A percentile compares a stretch with the other conserved stretches of the same genome.
Conservation (phyloP, 1,139 yeast genomes). For the Saccharomycopsis crataegensis region DNA sequence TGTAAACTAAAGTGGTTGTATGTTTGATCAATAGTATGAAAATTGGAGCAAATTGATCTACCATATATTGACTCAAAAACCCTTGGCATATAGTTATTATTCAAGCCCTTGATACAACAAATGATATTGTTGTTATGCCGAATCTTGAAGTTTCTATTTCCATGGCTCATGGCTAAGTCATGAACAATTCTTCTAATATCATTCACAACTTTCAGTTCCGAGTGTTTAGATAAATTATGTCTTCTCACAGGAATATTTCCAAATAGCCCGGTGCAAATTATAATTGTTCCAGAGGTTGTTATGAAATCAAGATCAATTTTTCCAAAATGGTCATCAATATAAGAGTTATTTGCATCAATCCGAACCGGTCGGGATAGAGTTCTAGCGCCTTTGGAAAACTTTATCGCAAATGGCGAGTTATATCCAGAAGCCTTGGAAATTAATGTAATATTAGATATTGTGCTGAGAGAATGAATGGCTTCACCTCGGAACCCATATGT, state of each 20-base stretch:
- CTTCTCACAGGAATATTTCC: slow-evolving; percentile 53
- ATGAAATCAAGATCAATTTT: background rate
- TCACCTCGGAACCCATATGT: slow-evolving; percentile 40
- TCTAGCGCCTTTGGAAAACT: slow-evolving; percentile 12
- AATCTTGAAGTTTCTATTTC: slow-evolving; percentile 18
- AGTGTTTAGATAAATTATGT: slow-evolving; percentile 25
- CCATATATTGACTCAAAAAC: background rate
- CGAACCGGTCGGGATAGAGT: background rate
- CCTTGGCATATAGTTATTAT: background rate
- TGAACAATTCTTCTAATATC: slow-evolving; percentile 32
- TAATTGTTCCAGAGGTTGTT: slow-evolving; percentile 41
- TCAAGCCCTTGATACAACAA: background rate
- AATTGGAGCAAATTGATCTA: background rate
- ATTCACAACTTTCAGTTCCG: slow-evolving; percentile 27
- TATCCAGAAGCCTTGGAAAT: slow-evolving; percentile 30
- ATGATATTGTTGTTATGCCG: background rate
- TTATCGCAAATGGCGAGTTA: slow-evolving; percentile 25
- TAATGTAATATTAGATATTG: slow-evolving; percentile 32
- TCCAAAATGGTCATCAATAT: background rate
- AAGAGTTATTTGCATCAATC: background rate
- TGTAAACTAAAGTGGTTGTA: slow-evolving; percentile 23
- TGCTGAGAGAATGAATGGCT: slow-evolving; percentile 36
- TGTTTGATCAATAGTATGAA: background rate
- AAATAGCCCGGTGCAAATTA: slow-evolving; percentile 44
- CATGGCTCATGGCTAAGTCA: slow-evolving; percentile 27